Conservation (phyloP, 257 asterid genomes). For the Nicotiana tabacum region DNA sequence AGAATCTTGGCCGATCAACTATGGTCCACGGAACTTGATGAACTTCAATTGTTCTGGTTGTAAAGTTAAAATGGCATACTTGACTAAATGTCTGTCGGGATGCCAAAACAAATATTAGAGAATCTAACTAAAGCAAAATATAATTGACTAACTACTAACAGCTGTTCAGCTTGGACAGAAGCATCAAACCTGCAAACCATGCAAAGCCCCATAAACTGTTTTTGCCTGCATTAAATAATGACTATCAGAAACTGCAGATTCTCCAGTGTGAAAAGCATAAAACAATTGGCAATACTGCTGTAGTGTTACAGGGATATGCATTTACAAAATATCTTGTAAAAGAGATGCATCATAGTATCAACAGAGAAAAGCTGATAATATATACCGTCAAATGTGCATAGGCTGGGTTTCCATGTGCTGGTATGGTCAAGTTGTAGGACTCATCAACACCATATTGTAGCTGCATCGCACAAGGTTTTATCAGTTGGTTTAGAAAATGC, state of each 20-base stretch:
- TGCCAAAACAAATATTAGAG: background rate
- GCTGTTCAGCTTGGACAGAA: background rate
- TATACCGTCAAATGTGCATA: constrained; percentile 64
- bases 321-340: background rate
- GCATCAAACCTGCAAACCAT: constrained; percentile 70
- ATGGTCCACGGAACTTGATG: constrained; percentile 83
- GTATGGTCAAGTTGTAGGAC: constrained; percentile 60
- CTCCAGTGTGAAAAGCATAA: background rate
- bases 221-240: constrained; percentile 59
- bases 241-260: background rate
- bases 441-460: constrained; percentile 72
- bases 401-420: constrained; percentile 40
- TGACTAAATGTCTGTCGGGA: constrained; percentile 86
- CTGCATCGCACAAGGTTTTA: constrained; percentile 33
- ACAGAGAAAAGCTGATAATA: background rate
- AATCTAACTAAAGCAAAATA: background rate
- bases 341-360: background rate
- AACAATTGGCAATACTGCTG: background rate
- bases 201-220: constrained; percentile 89
- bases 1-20: constrained; percentile 77
- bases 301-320: background rate
- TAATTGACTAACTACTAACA: background rate
- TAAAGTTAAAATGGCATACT: constrained; percentile 54
- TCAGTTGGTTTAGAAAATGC: background rate
- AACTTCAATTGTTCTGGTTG: constrained; percentile 50